Evolutionary conservation across 805 yeast species (phyloP), one percentile per base, ranked within the genome.

Genomic region (Candida broadrunensis): DNA sequence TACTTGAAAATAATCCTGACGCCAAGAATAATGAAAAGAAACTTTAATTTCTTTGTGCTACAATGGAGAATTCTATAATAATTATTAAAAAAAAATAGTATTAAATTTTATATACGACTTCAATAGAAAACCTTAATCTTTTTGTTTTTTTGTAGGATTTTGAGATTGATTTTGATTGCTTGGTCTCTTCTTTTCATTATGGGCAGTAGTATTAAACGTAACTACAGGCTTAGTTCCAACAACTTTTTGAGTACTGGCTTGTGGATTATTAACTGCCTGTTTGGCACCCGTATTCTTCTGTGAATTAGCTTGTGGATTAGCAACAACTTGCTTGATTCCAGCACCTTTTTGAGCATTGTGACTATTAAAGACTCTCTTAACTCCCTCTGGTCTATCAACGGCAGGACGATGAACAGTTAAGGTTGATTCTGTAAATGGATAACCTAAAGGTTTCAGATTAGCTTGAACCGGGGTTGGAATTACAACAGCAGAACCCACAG

Each of bases 371-470:
- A 21, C 35, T 36, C 20, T 8, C 29, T 40, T 34, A 21, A 13
- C 23, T 23, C 33, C 46, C 9, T 43, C 48, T 15, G 47, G 41
- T 16, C 41, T 39, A n/a, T 42, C 47, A 24, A 37, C 35, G 16
- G 52, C 45, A 24, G 68, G 68, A 23, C 62, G 51, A 37, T 54
- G 63, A 6, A 63, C 66, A 7, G 61, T 60, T 32, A 62, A 52
- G 2, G 67, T 63, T 17, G 56, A 50, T 42, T 62, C 68, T 6
- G 54, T 54, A 24, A 47, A 54, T 29, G 56, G 62, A 26, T 48
- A 49, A 1, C 55, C 58, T 35, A 44, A 37, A 9, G 50, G 49
- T 23, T 46, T 43, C 13, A 38, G 34, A 35, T 35, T 38, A 18
- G 18, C 25, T 25, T n/a, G 26, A 15, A 13, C 30, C 5, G 41